Percentiles rank a stretch among this genome's conserved stretches.
Conservation (phyloP, 345 rosid genomes). For the Populus nigra region DNA sequence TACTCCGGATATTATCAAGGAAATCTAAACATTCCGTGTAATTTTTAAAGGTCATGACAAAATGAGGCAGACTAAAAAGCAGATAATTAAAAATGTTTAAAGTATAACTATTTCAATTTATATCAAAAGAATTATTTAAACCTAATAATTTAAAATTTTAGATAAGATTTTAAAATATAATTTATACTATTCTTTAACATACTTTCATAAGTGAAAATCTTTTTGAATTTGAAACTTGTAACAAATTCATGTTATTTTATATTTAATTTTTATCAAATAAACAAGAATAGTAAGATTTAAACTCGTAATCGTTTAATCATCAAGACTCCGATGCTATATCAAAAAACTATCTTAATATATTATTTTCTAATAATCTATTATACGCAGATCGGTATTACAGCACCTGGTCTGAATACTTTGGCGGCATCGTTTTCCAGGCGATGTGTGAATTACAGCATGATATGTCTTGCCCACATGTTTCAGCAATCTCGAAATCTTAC, state of each 20-base stretch:
- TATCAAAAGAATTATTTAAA: accelerated
- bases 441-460: constrained; percentile 33
- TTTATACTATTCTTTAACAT: too few species aligned
- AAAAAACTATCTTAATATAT: too few species aligned
- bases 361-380: not conserved
- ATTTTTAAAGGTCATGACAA: not conserved
- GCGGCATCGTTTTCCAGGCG: constrained; percentile 47
- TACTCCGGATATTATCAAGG: constrained; percentile 48
- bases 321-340: accelerated
- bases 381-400: too few species aligned
- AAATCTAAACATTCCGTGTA: constrained; percentile 2
- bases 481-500: constrained; percentile 42
- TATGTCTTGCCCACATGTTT: constrained; percentile 55
- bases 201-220: accelerated
- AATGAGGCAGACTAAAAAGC: not conserved
- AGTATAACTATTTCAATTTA: not conserved
- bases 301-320: accelerated
- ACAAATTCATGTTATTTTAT: accelerated
- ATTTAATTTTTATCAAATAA: too few species aligned
- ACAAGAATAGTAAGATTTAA: accelerated
- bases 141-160: too few species aligned
- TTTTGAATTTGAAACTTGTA: accelerated
- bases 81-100: not conserved
- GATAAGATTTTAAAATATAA: too few species aligned
- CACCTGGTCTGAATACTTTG: constrained; percentile 44